Evolutionary conservation across 2,329 filamentous ascomycete genomes (phyloP), one percentile per base, ranked within the genome.

Genomic region (Pseudocercospora vitis): DNA sequence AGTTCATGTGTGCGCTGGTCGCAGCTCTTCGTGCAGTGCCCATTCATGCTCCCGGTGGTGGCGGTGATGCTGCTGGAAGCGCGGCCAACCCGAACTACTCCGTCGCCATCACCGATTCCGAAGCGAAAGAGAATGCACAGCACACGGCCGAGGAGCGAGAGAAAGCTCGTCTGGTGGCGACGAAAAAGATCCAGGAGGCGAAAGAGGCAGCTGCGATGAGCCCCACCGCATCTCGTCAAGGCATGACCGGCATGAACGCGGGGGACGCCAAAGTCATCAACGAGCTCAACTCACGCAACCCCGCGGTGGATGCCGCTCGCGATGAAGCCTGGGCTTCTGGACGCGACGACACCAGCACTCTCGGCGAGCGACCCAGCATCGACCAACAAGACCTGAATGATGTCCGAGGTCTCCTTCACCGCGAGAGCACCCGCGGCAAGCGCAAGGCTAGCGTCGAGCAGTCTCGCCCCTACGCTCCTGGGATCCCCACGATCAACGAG

Each of bases 1-100:
- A 96, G 73, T 97, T 99, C 75, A 95, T 97, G 85, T 96, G 91
- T 68, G 94, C 94, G 0, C 78, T 99, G 54, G 86, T 94, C 3
- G 73, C 91, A 7, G 91, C 92, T 3, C 76, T 96, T 54, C 88
- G 90, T 73, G 91, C 87, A 74, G 81, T 99, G 14, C 92, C 91
- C 7, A 92, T 99, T 67, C 81, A 89, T 63, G 84, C 78, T 16
- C 92, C 92, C 52, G 91, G 87, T 33, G 91, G 87, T 55, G 88
- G 85, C 52, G 76, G 74, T 57, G 76, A 81, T 53, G 82, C 81
- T 33, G 81, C 88, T 4, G 83, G 79, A 26, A 79, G 78, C 57
- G 72, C 73, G 26, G 76, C 76, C n/a, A 94, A 95, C 71, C 91
- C 91, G 0, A 77, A 83, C 4, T 96, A 94, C 76, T 87, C 86